Percentiles rank a stretch among this genome's conserved stretches.
Evolutionary conservation across 139 green algal genomes (phyloP).

Genomic region (Chlamydomonas schloesseri): DNA sequence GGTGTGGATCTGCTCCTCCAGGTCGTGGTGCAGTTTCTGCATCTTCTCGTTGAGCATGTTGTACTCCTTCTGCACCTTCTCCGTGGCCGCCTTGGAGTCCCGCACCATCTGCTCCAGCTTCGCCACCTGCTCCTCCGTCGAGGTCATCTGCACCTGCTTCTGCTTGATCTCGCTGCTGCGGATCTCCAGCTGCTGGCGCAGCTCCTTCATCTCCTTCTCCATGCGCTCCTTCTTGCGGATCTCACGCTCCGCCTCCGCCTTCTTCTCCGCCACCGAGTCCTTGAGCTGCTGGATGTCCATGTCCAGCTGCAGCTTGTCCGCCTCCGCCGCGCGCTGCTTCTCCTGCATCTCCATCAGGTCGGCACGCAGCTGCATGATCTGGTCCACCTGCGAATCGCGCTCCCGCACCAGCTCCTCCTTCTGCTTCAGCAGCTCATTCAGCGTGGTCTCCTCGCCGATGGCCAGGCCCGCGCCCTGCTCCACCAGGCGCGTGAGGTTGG

Average conservation of each 20-base stretch:
- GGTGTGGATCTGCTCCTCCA: slow-evolving; percentile 91
- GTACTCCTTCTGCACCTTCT: slow-evolving; percentile 91
- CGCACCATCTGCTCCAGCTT: slow-evolving; percentile 78
- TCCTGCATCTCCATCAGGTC: slow-evolving; percentile 80
- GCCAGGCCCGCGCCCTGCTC: slow-evolving; percentile 85
- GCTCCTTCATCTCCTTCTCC: slow-evolving; percentile 80
- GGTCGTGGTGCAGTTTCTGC: slow-evolving; percentile 88
- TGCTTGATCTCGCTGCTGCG: slow-evolving; percentile 83
- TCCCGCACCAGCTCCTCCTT: slow-evolving; percentile 87
- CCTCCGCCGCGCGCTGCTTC: slow-evolving; percentile 76
- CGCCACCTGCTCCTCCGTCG: slow-evolving; percentile 69
- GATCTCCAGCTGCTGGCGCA: slow-evolving; percentile 76
- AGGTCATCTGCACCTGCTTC: slow-evolving; percentile 70
- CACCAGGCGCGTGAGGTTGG: slow-evolving; percentile 85
- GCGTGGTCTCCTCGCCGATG: slow-evolving; percentile 82
- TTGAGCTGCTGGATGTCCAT: slow-evolving; percentile 72
- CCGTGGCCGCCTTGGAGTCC: slow-evolving; percentile 72
- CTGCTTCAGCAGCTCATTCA: slow-evolving; percentile 84
- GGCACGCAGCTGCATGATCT: slow-evolving; percentile 78
- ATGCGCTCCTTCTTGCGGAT: slow-evolving; percentile 80
- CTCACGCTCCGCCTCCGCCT: slow-evolving; percentile 84
- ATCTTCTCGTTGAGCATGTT: slow-evolving; percentile 89
- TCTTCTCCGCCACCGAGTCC: slow-evolving; percentile 74
- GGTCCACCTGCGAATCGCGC: slow-evolving; percentile 86
- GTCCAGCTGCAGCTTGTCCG: slow-evolving; percentile 76